phyloP scores from a whole-genome alignment of 2,329 filamentous ascomycete genomes.

The Graphilbum fragrans region DNA sequence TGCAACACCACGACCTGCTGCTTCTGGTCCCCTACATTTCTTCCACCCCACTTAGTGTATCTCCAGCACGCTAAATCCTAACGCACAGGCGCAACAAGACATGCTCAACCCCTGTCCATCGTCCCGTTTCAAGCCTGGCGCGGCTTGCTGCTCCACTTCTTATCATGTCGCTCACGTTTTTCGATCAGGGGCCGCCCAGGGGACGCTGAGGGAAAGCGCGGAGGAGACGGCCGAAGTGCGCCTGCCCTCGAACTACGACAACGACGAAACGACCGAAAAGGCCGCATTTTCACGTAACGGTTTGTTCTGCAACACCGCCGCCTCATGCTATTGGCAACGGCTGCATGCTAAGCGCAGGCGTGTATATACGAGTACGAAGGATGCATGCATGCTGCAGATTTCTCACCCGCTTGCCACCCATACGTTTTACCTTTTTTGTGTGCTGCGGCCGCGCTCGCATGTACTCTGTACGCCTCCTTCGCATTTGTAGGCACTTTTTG shows the following conservation, averaged over 20 bases:
- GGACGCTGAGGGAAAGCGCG: background rate
- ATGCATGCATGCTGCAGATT: too few relatives aligned
- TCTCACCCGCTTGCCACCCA: too few relatives aligned
- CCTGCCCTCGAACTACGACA: background rate
- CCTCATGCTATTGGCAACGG: background rate
- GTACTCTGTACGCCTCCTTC: too few relatives aligned
- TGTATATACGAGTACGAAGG: too few relatives aligned
- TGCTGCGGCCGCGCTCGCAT: too few relatives aligned
- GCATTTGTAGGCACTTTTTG: too few relatives aligned
- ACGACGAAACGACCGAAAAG: background rate
- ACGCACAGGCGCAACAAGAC: background rate
- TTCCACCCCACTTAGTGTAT: background rate
- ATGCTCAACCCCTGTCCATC: background rate
- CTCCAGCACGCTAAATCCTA: background rate
- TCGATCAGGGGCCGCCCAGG: background rate
- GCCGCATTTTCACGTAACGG: background rate
- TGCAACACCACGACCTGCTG: background rate
- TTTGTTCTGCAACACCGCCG: background rate
- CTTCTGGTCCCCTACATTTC: background rate
- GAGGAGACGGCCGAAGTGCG: background rate
- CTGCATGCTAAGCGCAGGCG: too few relatives aligned
- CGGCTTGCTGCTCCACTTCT: background rate
- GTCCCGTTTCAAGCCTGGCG: background rate
- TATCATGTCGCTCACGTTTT: background rate
- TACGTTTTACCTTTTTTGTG: too few relatives aligned